Evolutionary conservation across 768 basidiomycete species (phyloP).

Genomic region (Mycena alexandri): DNA sequence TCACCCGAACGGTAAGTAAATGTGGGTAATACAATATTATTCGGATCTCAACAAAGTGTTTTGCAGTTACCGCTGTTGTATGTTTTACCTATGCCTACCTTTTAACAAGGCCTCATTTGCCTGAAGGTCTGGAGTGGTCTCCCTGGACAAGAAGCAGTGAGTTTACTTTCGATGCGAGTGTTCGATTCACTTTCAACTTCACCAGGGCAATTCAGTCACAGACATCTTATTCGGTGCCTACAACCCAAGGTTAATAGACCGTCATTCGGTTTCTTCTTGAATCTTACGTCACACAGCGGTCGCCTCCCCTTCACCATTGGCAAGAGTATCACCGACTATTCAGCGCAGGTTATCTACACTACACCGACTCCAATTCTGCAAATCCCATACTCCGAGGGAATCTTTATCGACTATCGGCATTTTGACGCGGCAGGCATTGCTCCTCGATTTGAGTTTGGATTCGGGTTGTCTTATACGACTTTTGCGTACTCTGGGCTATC

Average conservation of each 20-base stretch:
- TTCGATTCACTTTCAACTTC: neutral
- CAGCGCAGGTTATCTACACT: conserved; percentile 61
- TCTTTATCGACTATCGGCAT: conserved; percentile 68
- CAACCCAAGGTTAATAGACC: conserved; percentile 62
- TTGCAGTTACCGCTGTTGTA: conserved; percentile 54
- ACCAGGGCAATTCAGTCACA: conserved; percentile 63
- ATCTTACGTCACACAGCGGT: conserved; percentile 46
- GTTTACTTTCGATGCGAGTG: conserved; percentile 39
- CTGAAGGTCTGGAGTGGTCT: conserved; percentile 63
- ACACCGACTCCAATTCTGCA: conserved; percentile 53
- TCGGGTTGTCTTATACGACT: conserved; percentile 67
- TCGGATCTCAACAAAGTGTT: neutral
- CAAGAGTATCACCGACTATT: conserved; percentile 68
- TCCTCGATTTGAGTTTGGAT: conserved; percentile 64
- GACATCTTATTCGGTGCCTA: conserved; percentile 72
- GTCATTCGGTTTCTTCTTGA: neutral
- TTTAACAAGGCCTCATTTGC: neutral
- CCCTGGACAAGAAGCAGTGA: conserved; percentile 70
- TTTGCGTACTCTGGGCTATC: conserved; percentile 62
- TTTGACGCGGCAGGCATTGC: conserved; percentile 62
- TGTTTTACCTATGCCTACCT: conserved; percentile 9
- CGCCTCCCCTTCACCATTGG: conserved; percentile 67
- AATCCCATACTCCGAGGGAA: conserved; percentile 70
- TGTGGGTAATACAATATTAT: neutral
- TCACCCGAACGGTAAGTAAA: conserved; percentile 59